Conservation (phyloP, 805 yeast species). For the Saccharomycopsis babjevae region DNA sequence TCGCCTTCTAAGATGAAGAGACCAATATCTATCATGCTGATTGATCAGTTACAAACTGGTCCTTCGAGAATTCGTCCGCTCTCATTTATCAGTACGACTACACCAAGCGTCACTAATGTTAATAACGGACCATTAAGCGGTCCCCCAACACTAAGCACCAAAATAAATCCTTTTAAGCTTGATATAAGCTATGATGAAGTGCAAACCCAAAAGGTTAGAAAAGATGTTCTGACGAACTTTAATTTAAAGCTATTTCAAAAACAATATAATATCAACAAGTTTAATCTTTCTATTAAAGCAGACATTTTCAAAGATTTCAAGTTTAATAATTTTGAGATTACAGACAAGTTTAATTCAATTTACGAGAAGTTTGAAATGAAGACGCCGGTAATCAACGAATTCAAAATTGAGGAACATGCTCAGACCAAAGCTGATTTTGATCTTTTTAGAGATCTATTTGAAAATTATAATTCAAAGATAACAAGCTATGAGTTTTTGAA, state of each 20-base stretch:
- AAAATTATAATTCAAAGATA: background rate
- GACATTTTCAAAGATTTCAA: conserved; percentile 17
- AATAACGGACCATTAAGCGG: background rate
- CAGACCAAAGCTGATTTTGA: background rate
- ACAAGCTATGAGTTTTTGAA: background rate
- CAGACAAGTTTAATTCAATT: conserved; percentile 10
- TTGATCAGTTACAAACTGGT: background rate
- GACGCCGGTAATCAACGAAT: conserved; percentile 13
- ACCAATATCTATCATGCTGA: conserved; percentile 14
- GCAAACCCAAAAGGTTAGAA: conserved; percentile 8
- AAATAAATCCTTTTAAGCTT: conserved; percentile 11
- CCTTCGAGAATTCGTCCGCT: conserved; percentile 10
- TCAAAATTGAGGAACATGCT: background rate
- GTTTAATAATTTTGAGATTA: conserved; percentile 6
- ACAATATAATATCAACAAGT: conserved; percentile 17
- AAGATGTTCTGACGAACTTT: conserved; percentile 13
- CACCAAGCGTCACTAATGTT: background rate
- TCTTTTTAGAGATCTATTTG: background rate
- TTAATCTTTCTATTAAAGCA: conserved; percentile 15
- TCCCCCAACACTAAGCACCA: background rate
- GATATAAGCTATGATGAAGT: conserved; percentile 7
- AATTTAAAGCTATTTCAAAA: conserved; percentile 14
- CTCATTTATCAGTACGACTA: conserved; percentile 10
- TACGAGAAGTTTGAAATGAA: conserved; percentile 6
- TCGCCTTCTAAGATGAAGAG: conserved; percentile 8